phyloP scores from a whole-genome alignment of 306 rosid species.

The Prunus dulcis region DNA sequence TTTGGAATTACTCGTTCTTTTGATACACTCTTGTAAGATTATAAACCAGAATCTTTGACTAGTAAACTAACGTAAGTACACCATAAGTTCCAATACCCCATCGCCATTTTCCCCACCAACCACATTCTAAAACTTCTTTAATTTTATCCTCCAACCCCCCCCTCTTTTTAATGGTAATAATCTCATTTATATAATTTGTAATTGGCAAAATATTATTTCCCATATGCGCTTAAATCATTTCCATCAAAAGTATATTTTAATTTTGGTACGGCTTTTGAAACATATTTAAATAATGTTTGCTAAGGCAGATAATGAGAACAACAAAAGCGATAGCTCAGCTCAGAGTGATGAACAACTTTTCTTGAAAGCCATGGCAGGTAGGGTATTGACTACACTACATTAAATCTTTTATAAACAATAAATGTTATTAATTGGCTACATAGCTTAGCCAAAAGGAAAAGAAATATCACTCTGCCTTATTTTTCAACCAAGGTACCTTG shows the following conservation, averaged over 20 bases:
- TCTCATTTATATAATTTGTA: too few relatives aligned
- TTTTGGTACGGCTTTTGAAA: too few relatives aligned
- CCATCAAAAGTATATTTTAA: too few relatives aligned
- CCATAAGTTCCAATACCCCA: not conserved
- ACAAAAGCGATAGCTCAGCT: not conserved
- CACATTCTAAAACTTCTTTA: too few relatives aligned
- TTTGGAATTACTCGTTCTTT: not conserved
- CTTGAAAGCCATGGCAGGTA: not conserved
- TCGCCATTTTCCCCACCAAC: conserved; percentile 15
- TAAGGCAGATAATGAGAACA: too few relatives aligned
- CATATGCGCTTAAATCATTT: too few relatives aligned
- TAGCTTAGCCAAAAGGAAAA: not conserved
- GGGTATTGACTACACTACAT: not conserved
- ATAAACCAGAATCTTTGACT: conserved; percentile 1
- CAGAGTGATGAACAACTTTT: not conserved
- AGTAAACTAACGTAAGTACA: not conserved
- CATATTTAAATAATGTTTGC: too few relatives aligned
- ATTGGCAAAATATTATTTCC: too few relatives aligned
- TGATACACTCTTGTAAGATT: not conserved
- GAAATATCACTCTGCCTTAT: too few relatives aligned
- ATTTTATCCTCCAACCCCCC: not conserved
- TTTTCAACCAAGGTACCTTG: too few relatives aligned
- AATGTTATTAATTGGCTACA: not conserved
- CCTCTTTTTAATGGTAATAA: too few relatives aligned
- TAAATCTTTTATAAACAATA: not conserved